phyloP scores from a whole-genome alignment of 768 basidiomycete species.

The Cyclocybe cylindracea region DNA sequence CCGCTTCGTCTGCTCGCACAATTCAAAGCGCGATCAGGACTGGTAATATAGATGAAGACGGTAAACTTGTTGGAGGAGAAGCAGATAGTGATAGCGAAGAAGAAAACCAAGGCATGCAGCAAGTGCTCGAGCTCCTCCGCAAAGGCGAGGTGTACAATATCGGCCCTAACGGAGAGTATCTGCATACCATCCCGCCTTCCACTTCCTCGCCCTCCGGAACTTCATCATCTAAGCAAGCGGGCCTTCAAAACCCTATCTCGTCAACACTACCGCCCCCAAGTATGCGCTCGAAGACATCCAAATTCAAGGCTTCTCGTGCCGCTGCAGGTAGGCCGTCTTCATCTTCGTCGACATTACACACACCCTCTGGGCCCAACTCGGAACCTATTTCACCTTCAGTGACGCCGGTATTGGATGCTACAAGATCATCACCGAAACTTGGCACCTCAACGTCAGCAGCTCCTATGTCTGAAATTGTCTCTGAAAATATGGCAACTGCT shows the following conservation, averaged over 20 bases:
- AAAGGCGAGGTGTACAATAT: slow-evolving; percentile 55
- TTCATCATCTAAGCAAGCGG: slow-evolving; percentile 7
- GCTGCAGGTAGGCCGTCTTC: slow-evolving; percentile 26
- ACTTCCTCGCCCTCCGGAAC: neutral
- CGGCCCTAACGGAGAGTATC: slow-evolving; percentile 44
- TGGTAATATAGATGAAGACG: slow-evolving; percentile 54
- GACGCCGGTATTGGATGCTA: slow-evolving; percentile 27
- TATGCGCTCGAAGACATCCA: slow-evolving; percentile 41
- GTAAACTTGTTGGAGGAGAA: slow-evolving; percentile 50
- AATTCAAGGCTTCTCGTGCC: slow-evolving; percentile 48
- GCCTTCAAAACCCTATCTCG: slow-evolving; percentile 2
- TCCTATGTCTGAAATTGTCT: neutral
- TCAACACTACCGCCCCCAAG: slow-evolving; percentile 27
- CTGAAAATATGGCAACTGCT: neutral
- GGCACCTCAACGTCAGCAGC: slow-evolving; percentile 3
- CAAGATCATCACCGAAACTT: slow-evolving; percentile 37
- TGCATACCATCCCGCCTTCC: slow-evolving; percentile 25
- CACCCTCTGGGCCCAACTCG: slow-evolving; percentile 2
- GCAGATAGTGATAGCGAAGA: slow-evolving; percentile 59
- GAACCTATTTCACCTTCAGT: slow-evolving; percentile 17
- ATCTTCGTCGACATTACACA: slow-evolving; percentile 3
- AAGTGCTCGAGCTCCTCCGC: slow-evolving; percentile 50
- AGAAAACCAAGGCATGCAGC: slow-evolving; percentile 49
- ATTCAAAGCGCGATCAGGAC: slow-evolving; percentile 53
- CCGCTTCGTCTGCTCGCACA: slow-evolving; percentile 46